Evolutionary conservation across 192 early-diverging fungal species (phyloP).

Genomic region (Podila epigama): DNA sequence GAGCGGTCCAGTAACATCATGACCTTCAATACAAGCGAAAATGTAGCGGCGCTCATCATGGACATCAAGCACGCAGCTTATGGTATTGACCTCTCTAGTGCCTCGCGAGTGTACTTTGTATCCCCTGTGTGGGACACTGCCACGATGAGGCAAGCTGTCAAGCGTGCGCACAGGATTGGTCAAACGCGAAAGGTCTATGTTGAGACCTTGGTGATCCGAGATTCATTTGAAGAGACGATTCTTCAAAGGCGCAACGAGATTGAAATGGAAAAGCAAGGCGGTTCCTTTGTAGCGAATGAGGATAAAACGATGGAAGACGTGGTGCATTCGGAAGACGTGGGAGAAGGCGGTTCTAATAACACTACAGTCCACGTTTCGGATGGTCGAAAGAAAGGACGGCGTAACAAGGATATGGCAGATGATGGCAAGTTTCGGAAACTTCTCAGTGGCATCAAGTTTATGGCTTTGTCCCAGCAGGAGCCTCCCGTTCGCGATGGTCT

Average conservation of each 20-base stretch:
- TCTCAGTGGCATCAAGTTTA: constrained; percentile 16
- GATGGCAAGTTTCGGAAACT: constrained; percentile 18
- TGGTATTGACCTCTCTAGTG: constrained; percentile 81
- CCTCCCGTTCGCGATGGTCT: too few relatives aligned
- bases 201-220: constrained; percentile 61
- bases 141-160: constrained; percentile 83
- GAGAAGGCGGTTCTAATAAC: background rate
- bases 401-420: constrained; percentile 9
- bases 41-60: constrained; percentile 63
- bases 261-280: background rate
- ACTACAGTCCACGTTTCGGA: background rate
- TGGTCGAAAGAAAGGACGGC: background rate
- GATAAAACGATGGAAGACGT: too few relatives aligned
- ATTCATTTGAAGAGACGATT: constrained; percentile 64
- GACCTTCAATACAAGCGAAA: constrained; percentile 68
- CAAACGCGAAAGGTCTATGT: constrained; percentile 67
- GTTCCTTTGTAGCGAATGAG: too few relatives aligned
- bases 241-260: constrained; percentile 7
- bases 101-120: constrained; percentile 74
- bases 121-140: constrained; percentile 78
- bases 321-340: background rate
- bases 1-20: constrained; percentile 58
- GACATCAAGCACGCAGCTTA: constrained; percentile 62
- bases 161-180: constrained; percentile 85
- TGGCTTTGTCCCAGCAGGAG: background rate